Base-by-base conservation (phyloP, 2,329 filamentous ascomycete genomes). In the Trichocomaceae sp. region DNA sequence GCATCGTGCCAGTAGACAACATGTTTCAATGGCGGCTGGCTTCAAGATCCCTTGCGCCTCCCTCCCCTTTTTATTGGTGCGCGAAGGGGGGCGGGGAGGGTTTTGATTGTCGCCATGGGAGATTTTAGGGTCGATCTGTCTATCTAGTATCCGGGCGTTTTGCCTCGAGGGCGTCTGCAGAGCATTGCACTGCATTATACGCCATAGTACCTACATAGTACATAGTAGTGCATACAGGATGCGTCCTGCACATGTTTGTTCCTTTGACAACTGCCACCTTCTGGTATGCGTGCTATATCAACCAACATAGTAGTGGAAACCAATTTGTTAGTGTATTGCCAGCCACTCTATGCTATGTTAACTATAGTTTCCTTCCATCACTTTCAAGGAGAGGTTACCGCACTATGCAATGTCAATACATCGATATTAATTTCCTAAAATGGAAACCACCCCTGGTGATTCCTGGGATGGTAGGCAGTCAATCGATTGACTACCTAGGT, bases 241-340 rank as follows among this genome's bases (percentile, higher is more conserved):
- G 39, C 46, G 17, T 39, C n/a, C 44, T 53, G 44, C 49, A 56
- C 54, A 56, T 52, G 50, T 45, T 52, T 26, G 7, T 17, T 10
- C 12, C 23, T 17, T 33, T 49, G 54, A 52, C 42, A 55, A 29
- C 26, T 5, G 54, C 54, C 54, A 55, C 54, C 35, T 41, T 47
- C 50, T 31, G 54, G 54, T 49, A 52, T 52, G 54, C 45, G 29
- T 29, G 29, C 12, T 37, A 52, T 41, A 44, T 42, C 49, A 26
- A 31, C 48, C 26, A 17, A n/a, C n/a, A n/a, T n/a, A n/a, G n/a
- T n/a, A n/a, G 41, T 17, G 2, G 26, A 42, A 39, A 35, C 47
- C 12, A 35, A 17, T 47, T 41, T n/a, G 37, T n/a, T 13, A n/a
- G 7, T 49, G 15, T 3, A 37, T n/a, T 33, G 10, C 54, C 54